Percentiles rank a stretch among this genome's conserved stretches.
These are phyloP conservation scores for Neurospora sp. DNA, from an alignment of 2,329 filamentous ascomycete genomes.

Conservation along the genomic window DNA sequence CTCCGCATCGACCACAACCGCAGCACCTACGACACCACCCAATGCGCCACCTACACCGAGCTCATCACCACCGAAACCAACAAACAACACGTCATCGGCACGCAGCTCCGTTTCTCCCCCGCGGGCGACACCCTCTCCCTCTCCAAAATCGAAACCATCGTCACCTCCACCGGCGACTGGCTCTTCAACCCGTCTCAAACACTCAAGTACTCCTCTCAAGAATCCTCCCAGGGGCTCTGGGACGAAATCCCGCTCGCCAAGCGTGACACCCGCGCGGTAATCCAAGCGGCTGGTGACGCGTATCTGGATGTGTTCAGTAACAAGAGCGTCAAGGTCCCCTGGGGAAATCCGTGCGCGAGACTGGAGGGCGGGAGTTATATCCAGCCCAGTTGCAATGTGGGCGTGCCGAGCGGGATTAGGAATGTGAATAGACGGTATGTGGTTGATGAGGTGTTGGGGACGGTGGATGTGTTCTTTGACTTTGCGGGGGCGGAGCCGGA, in stretches of 20 bases:
- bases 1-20: constrained; percentile 27
- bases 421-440: constrained; percentile 18
- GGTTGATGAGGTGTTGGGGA: constrained; percentile 16
- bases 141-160: constrained; percentile 21
- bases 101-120: constrained; percentile 23
- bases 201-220: constrained; percentile 24
- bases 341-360: constrained; percentile 27
- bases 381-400: constrained; percentile 24
- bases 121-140: constrained; percentile 11
- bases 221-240: constrained; percentile 25
- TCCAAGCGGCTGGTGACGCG: constrained; percentile 27
- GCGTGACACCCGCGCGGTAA: constrained; percentile 23
- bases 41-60: constrained; percentile 28
- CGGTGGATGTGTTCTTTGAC: constrained; percentile 15
- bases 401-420: constrained; percentile 23
- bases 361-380: constrained; percentile 28
- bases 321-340: constrained; percentile 27
- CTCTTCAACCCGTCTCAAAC: constrained; percentile 28
- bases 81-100: constrained; percentile 27
- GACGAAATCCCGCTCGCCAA: constrained; percentile 22
- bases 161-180: constrained; percentile 28
- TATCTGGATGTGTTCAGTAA: constrained; percentile 28
- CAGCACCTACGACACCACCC: constrained; percentile 26
- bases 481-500: constrained; percentile 15
- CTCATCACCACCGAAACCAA: constrained; percentile 21